A percentile compares a stretch with the other conserved stretches of the same genome.
Evolutionary conservation across 2,329 filamentous ascomycete species (phyloP).

Genomic region (Ophiosphaerella narmari): DNA sequence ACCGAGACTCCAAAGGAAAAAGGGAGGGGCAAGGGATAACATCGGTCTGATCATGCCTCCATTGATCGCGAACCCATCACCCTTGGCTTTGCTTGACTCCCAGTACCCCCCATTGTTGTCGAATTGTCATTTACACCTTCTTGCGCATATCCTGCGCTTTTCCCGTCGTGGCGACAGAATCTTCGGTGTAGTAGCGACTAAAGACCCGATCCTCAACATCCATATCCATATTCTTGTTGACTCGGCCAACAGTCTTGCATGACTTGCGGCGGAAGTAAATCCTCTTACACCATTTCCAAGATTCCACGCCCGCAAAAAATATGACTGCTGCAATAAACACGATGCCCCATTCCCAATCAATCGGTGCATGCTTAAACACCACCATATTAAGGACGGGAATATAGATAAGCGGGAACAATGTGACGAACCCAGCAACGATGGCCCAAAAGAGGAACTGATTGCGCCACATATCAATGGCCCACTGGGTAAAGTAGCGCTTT

Average conservation of each 20-base stretch:
- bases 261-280: constrained; percentile 39
- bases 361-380: constrained; percentile 69
- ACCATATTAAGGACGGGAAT: constrained; percentile 69
- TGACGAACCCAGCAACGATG: constrained; percentile 51
- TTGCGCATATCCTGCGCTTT: no score
- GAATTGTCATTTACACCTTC: no score
- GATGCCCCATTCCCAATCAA: constrained; percentile 72
- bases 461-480: constrained; percentile 69
- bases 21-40: no score
- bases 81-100: no score
- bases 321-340: constrained; percentile 64
- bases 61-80: no score
- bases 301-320: constrained; percentile 68
- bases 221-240: constrained; percentile 19
- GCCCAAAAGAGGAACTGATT: constrained; percentile 67
- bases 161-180: not conserved
- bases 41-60: no score
- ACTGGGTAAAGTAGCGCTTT: constrained; percentile 57
- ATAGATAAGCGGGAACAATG: constrained; percentile 59
- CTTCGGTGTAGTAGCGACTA: constrained; percentile 17
- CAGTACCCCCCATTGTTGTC: no score
- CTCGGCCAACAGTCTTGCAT: constrained; percentile 7
- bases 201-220: constrained; percentile 19
- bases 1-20: no score
- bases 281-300: constrained; percentile 71